Percentiles rank a stretch among this genome's conserved stretches.
Conservation (phyloP, 1,284 basidiomycete species). For the Cutaneotrichosporon dermatis region DNA sequence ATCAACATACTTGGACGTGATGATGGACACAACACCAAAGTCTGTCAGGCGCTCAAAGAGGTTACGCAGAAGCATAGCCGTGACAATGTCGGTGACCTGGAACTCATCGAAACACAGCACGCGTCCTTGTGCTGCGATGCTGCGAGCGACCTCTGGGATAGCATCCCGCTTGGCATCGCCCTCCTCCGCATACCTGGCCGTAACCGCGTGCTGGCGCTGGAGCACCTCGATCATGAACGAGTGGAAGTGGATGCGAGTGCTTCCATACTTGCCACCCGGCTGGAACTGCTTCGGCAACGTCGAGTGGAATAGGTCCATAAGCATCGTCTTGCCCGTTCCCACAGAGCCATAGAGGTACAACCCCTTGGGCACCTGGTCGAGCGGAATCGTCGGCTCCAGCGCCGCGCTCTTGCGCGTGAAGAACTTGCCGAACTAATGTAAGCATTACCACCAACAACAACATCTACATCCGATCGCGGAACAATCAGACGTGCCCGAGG, state of each 20-base stretch:
- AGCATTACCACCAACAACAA: background rate
- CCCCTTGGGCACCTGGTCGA: conserved; percentile 66
- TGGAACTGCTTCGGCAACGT: conserved; percentile 71
- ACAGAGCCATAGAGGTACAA: conserved; percentile 97
- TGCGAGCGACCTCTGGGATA: conserved; percentile 80
- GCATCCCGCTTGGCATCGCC: conserved; percentile 63
- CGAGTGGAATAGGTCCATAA: conserved; percentile 98
- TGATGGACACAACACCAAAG: conserved; percentile 86
- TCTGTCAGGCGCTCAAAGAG: conserved; percentile 79
- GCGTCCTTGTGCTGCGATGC: conserved; percentile 76
- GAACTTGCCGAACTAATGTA: conserved; percentile 59
- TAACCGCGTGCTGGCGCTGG: conserved; percentile 64
- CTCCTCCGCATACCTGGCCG: conserved; percentile 55
- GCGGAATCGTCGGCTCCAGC: conserved; percentile 44
- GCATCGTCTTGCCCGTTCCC: conserved; percentile 91
- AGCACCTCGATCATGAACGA: conserved; percentile 99
- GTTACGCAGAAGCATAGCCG: conserved; percentile 94
- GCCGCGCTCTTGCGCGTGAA: conserved; percentile 52
- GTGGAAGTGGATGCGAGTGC: conserved; percentile 91
- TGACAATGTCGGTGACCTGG: conserved; percentile 97
- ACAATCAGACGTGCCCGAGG: too few relatives aligned
- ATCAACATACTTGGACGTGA: conserved; percentile 84
- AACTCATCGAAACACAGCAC: conserved; percentile 98
- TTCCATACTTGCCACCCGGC: conserved; percentile 46
- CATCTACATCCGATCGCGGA: too few relatives aligned